These are phyloP conservation scores for Actinidia arguta DNA, from an alignment of 179 eudicot genomes.

Conservation along the genomic window DNA sequence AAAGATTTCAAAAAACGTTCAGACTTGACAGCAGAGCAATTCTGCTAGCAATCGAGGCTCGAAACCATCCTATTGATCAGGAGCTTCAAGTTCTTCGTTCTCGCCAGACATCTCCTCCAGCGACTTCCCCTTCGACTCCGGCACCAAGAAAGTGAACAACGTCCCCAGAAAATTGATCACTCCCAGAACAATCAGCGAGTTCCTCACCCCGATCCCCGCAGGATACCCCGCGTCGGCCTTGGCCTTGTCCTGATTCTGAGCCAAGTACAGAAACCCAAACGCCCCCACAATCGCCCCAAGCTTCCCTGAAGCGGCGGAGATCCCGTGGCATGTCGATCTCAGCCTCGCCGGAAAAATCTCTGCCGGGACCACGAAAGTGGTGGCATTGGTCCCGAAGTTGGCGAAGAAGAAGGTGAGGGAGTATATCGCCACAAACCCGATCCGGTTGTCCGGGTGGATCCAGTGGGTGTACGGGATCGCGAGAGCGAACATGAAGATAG, in stretches of 20 bases:
- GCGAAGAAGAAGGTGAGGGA: conserved; percentile 68
- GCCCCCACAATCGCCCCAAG: conserved; percentile 64
- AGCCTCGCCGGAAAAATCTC: conserved; percentile 73
- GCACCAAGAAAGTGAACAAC: conserved; percentile 53
- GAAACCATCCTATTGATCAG: too few relatives aligned
- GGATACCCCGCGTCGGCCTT: conserved; percentile 60
- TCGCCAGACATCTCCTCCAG: conserved; percentile 62
- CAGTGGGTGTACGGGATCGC: conserved; percentile 64
- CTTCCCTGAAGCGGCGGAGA: conserved; percentile 67
- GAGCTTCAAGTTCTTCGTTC: conserved; percentile 29
- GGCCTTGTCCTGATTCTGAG: conserved; percentile 49
- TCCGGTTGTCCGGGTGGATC: conserved; percentile 44
- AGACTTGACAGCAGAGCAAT: too few relatives aligned
- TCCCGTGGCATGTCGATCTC: conserved; percentile 67
- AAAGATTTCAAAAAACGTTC: too few relatives aligned
- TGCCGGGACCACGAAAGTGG: conserved; percentile 67
- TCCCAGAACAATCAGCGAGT: conserved; percentile 49
- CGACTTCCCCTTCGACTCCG: conserved; percentile 62
- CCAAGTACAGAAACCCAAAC: conserved; percentile 63
- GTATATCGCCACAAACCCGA: conserved; percentile 56
- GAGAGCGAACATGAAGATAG: conserved; percentile 58
- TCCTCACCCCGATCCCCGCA: conserved; percentile 59
- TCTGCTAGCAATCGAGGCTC: too few relatives aligned
- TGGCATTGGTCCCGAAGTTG: conserved; percentile 68
- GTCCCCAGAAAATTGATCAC: conserved; percentile 46